Evolutionary conservation across 2,329 filamentous ascomycete genomes (phyloP), one percentile per base, ranked within the genome.

Genomic region (Exutisphaerella laricina): DNA sequence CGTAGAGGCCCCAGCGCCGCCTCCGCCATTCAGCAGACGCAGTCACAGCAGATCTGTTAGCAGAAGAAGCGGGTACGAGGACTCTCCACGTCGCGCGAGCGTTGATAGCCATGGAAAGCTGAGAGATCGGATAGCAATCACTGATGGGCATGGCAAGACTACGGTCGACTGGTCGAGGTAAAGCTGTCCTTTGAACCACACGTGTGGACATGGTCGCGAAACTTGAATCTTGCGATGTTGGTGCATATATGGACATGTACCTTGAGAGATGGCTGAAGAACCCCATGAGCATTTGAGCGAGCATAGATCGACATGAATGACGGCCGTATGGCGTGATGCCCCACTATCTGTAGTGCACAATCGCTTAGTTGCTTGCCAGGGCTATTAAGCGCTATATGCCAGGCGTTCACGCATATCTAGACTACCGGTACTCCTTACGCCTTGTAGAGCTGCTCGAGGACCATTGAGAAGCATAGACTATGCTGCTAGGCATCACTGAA

Each of bases 1-100:
- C 49, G 65, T 73, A 5, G 66, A 71, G 54, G 60, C 57, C 14
- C 53, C 43, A 51, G 58, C 53, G 18, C 50, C 40, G 38, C 59
- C 51, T 6, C 40, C 41, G 12, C 22, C 38, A 6, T 45, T 42
- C 34, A 47, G 47, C 17, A 35, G 45, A 8, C 39, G 47, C 20
- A 35, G 45, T 12, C 39, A 39, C 36, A 38, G 44, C 13, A 56
- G 60, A 42, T 56, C 54, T 32, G 39, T 49, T 12, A 50, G 50
- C n/a, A 41, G 48, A 17, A 45, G 47, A n/a, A 45, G 47, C 18
- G 50, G 51, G 26, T 41, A 53, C 23, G 50, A 52, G 13, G 54
- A 57, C 14, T 45, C 57, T 8, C 20, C 33, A 12, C 8, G 33
- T 22, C 44, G 53, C 28, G 45, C 39, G 26, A 57, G 53, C 35